phyloP scores from a whole-genome alignment of 2,329 filamentous ascomycete species.

The Colletotrichum gigasporum region DNA sequence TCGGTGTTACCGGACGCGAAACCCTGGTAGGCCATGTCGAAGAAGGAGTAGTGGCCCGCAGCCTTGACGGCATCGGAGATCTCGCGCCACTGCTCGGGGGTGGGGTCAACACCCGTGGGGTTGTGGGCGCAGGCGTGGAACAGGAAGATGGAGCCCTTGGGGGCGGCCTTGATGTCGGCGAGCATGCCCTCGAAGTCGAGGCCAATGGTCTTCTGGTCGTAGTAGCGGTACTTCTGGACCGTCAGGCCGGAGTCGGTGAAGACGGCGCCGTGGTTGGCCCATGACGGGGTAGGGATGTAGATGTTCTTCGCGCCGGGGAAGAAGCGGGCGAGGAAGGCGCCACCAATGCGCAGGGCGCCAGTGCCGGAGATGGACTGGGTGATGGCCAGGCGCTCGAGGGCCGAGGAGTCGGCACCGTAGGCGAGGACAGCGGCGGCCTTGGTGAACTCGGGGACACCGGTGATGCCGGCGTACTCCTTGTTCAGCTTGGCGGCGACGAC shows the following conservation, averaged over 20 bases:
- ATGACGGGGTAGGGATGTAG: slow-evolving; percentile 95
- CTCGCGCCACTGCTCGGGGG: slow-evolving; percentile 88
- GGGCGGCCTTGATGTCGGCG: slow-evolving; percentile 88
- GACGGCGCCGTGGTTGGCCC: slow-evolving; percentile 98
- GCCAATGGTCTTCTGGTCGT: slow-evolving; percentile 98
- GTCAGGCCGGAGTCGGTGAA: slow-evolving; percentile 92
- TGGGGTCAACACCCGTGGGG: slow-evolving; percentile 96
- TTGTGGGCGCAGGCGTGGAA: slow-evolving; percentile 99
- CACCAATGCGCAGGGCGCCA: slow-evolving; percentile 93
- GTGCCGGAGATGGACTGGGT: slow-evolving; percentile 99
- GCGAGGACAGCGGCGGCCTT: slow-evolving; percentile 90
- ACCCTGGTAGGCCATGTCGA: slow-evolving; percentile 99
- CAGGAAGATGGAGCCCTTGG: slow-evolving; percentile 87
- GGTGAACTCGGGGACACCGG: slow-evolving; percentile 93
- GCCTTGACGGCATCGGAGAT: slow-evolving; percentile 89
- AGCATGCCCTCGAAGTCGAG: slow-evolving; percentile 97
- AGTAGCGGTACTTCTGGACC: slow-evolving; percentile 97
- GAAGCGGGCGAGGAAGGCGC: slow-evolving; percentile 90
- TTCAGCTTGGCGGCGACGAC: slow-evolving; percentile 81
- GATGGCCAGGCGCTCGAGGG: slow-evolving; percentile 84
- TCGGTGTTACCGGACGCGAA: slow-evolving; percentile 94
- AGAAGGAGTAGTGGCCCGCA: slow-evolving; percentile 92
- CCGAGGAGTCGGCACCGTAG: slow-evolving; percentile 83
- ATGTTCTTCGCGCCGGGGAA: slow-evolving; percentile 93
- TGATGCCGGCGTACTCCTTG: slow-evolving; percentile 99